Conservation (phyloP, 257 asterid species). For the Nicotiana tomentosiformis region DNA sequence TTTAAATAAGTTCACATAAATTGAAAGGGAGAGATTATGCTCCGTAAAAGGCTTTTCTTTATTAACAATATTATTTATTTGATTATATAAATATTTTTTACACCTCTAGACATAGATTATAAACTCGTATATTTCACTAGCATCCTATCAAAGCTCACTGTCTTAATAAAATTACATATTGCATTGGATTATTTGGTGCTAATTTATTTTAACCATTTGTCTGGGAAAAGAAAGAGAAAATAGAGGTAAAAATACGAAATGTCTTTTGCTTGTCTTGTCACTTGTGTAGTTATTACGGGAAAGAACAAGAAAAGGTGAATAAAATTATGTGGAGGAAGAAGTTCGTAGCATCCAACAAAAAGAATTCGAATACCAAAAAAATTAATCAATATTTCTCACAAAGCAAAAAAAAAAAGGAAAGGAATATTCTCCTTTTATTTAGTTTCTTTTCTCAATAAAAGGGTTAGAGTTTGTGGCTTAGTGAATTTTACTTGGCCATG, state of each 20-base stretch:
- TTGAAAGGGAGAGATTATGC: too few relatives aligned
- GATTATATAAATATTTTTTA: too few relatives aligned
- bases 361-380: too few relatives aligned
- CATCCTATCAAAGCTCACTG: not conserved
- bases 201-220: not conserved
- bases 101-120: too few relatives aligned
- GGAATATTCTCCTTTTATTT: not conserved
- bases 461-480: not conserved
- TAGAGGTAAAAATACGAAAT: not conserved
- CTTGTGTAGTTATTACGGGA: not conserved
- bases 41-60: too few relatives aligned
- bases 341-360: too few relatives aligned
- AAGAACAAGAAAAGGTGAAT: not conserved
- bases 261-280: not conserved
- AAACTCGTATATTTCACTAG: not conserved
- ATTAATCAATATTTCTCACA: too few relatives aligned
- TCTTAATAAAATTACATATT: too few relatives aligned
- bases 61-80: too few relatives aligned
- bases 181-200: not conserved
- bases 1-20: too few relatives aligned
- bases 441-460: not conserved
- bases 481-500: not conserved
- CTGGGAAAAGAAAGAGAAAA: not conserved
- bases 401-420: too few relatives aligned
- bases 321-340: not conserved